phyloP scores from a whole-genome alignment of 2,329 filamentous ascomycete genomes.

The Clarireedia monteithiana region DNA sequence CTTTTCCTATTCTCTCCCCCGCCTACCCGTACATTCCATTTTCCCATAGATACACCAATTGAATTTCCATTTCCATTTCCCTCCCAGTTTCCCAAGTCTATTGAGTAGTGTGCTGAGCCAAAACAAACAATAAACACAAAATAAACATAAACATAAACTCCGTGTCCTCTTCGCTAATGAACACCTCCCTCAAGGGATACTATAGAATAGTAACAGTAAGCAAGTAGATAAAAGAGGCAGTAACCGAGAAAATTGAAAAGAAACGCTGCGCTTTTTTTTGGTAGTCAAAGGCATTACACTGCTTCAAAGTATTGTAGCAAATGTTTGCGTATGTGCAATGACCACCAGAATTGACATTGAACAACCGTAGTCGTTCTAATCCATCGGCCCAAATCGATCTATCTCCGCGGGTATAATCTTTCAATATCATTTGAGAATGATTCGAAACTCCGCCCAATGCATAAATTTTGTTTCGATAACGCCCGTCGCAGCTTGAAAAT shows the following conservation, averaged over 20 bases:
- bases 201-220: not conserved
- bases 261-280: not conserved
- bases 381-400: slow-evolving; percentile 16
- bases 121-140: no score
- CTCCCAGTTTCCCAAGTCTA: no score
- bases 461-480: slow-evolving; percentile 14
- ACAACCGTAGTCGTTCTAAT: not conserved
- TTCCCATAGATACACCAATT: no score
- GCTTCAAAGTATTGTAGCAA: not conserved
- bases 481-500: not conserved
- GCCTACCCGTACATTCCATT: no score
- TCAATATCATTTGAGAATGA: slow-evolving; percentile 14
- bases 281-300: no score
- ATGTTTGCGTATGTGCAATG: not conserved
- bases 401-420: slow-evolving; percentile 28
- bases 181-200: not conserved
- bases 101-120: no score
- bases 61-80: no score
- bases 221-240: not conserved
- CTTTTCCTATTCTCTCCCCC: no score
- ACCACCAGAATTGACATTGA: not conserved
- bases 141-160: not conserved
- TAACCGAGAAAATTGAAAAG: not conserved
- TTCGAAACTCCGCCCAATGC: slow-evolving; percentile 26
- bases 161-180: not conserved